Evolutionary conservation across 2,329 filamentous ascomycete genomes (phyloP).

Genomic region (Aspergillus pseudoglaucus): DNA sequence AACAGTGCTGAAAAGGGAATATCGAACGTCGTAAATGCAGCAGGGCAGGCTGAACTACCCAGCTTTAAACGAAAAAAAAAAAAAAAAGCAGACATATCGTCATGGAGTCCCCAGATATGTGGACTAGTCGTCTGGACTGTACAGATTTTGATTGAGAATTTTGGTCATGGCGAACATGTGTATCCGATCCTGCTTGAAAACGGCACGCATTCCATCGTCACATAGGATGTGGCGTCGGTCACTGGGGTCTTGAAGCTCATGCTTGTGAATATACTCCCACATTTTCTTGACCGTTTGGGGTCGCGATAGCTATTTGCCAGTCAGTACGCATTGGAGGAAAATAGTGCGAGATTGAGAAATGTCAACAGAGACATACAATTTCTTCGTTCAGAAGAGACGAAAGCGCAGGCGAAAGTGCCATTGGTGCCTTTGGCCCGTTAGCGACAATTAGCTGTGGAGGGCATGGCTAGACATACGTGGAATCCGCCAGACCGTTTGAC

Average conservation of each 20-base stretch:
- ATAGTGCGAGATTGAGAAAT: background rate
- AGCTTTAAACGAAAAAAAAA: background rate
- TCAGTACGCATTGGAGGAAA: conserved; percentile 14
- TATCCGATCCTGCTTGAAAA: conserved; percentile 85
- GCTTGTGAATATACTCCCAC: conserved; percentile 88
- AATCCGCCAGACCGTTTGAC: conserved; percentile 79
- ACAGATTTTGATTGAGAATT: conserved; percentile 81
- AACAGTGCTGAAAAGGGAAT: conserved; percentile 12
- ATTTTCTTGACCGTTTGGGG: conserved; percentile 95
- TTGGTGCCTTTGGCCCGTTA: conserved; percentile 34
- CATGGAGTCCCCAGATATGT: conserved; percentile 10
- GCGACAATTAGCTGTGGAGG: background rate
- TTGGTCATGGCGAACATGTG: conserved; percentile 99
- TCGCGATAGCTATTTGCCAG: conserved; percentile 63
- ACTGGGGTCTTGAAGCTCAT: conserved; percentile 79
- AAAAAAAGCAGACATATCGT: conserved; percentile 3
- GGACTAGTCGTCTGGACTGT: conserved; percentile 66
- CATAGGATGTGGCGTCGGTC: conserved; percentile 92
- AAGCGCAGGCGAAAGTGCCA: conserved; percentile 40
- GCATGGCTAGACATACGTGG: conserved; percentile 51
- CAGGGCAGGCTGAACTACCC: conserved; percentile 3
- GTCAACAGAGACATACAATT: conserved; percentile 30
- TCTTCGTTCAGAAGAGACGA: conserved; percentile 41
- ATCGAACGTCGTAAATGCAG: conserved; percentile 21
- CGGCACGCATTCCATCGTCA: conserved; percentile 81